phyloP scores from a whole-genome alignment of 2,329 filamentous ascomycete species.

The Westerdykella aurantiaca region DNA sequence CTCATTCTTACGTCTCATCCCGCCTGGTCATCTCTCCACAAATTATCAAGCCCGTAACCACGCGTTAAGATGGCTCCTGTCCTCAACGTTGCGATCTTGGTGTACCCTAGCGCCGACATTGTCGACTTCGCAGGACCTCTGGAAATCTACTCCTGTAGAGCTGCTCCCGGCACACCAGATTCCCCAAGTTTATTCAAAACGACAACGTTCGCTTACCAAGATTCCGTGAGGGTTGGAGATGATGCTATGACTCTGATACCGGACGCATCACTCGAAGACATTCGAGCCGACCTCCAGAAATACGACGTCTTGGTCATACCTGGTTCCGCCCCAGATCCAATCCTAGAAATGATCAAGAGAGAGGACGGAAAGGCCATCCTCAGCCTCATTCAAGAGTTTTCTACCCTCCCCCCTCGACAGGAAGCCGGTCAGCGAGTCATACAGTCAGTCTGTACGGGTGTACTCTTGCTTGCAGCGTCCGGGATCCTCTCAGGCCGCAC shows the following conservation, averaged over 20 bases:
- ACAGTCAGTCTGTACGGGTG: constrained; percentile 40
- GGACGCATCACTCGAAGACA: constrained; percentile 25
- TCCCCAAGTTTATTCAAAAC: constrained; percentile 24
- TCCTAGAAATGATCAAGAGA: constrained; percentile 20
- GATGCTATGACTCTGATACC: constrained; percentile 26
- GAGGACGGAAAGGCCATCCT: constrained; percentile 15
- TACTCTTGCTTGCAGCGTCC: constrained; percentile 35
- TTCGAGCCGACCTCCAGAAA: constrained; percentile 19
- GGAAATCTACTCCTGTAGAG: constrained; percentile 33
- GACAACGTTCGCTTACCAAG: constrained; percentile 30
- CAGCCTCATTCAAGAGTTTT: constrained; percentile 20
- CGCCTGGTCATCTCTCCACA: background rate
- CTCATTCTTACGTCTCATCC: too few species aligned
- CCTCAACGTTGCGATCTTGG: constrained; percentile 36
- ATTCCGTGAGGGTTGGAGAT: constrained; percentile 17
- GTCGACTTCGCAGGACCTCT: constrained; percentile 40
- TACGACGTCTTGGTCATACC: constrained; percentile 40
- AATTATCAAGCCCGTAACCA: background rate
- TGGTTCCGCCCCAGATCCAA: constrained; percentile 23
- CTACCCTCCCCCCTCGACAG: constrained; percentile 14
- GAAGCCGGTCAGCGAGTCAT: constrained; percentile 26
- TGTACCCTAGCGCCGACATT: constrained; percentile 37
- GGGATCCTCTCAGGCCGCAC: constrained; percentile 32
- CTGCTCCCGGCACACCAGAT: constrained; percentile 14
- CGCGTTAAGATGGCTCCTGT: constrained; percentile 12